Evolutionary conservation across 805 yeast genomes (phyloP), one percentile per base, ranked within the genome.

Genomic region (Nakazawaea ernobii): DNA sequence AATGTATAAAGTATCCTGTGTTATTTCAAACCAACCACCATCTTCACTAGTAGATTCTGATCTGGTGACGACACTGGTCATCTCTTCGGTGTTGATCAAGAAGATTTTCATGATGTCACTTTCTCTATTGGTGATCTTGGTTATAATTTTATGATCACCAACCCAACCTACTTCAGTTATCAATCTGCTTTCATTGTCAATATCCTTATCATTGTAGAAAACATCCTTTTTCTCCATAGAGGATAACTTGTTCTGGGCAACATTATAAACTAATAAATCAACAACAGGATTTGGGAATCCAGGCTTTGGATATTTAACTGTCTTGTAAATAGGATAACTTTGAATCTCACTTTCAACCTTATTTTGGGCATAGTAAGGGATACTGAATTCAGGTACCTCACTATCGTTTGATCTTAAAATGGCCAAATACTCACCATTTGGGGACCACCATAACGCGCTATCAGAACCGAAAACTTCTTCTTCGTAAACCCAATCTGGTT

Each of bases 401-500:
- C 92, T 75, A 56, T 90, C 96, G 61, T 89, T 82, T 33, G 86
- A 77, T 49, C 80, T 73, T 54, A 86, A 63, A 52, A 77, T 84
- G 0, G 89, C 75, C 39, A 90, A 59, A 55, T 70, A 74, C n/a
- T 74, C 67, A 10, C 92, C 90, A 37, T 70, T 63, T 8, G 87
- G 87, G 5, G 95, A 84, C 96, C 96, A 90, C 95, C 95, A 89
- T 42, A 88, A 54, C 0, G 91, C 87, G 20, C 73, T 65, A 55
- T 83, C 89, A 24, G 78, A 74, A 32, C 78, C 80, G 45, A 86
- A 74, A 0, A 89, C 94, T 63, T 89, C 97, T 55, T 89, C 97
- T 59, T 90, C 97, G 55, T 89, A 89, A 7, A 88, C 95, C 97
- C 97, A 89, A 59, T 89, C 96, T 0, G 96, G 95, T 51, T 83